Percentiles rank a stretch among this genome's conserved stretches.
Conservation (phyloP, 495 filamentous ascomycete species). For the Sabuloglossum arenarium region DNA sequence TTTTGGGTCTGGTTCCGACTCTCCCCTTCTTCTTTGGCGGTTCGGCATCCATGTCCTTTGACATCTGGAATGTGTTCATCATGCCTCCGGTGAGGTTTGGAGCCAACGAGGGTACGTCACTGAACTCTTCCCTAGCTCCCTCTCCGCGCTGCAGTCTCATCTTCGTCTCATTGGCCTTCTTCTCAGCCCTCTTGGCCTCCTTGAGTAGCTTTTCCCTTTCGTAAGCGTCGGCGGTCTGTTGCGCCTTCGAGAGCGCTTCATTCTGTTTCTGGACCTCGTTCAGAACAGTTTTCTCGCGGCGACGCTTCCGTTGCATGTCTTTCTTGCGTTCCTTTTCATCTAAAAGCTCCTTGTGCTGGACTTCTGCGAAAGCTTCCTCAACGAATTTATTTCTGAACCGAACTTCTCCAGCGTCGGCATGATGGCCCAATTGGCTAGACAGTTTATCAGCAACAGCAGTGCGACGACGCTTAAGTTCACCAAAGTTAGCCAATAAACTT, state of each 20-base stretch:
- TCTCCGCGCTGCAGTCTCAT: conserved; percentile 66
- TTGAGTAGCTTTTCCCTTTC: conserved; percentile 57
- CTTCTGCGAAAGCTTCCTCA: conserved; percentile 56
- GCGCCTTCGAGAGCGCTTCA: conserved; percentile 56
- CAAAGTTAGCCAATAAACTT: conserved; percentile 1
- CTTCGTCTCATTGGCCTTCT: conserved; percentile 71
- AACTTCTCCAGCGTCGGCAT: conserved; percentile 30
- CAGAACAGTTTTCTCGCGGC: conserved; percentile 88
- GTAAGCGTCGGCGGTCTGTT: conserved; percentile 50
- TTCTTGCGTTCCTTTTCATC: conserved; percentile 99
- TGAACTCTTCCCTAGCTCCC: conserved; percentile 41
- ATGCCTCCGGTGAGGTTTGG: conserved; percentile 74
- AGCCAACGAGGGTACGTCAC: conserved; percentile 52
- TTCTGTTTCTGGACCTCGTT: conserved; percentile 68
- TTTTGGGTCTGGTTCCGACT: conserved; percentile 42
- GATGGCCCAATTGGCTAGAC: conserved; percentile 28
- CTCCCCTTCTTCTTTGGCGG: conserved; percentile 48
- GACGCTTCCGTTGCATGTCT: conserved; percentile 93
- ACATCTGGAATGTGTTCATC: conserved; percentile 64
- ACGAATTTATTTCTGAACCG: conserved; percentile 35
- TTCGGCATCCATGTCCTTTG: conserved; percentile 35
- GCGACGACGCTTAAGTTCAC: conserved; percentile 28
- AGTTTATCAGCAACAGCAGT: conserved; percentile 26
- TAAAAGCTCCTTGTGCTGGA: conserved; percentile 71
- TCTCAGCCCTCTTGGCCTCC: conserved; percentile 66